Evolutionary conservation across 768 basidiomycete species (phyloP), one percentile per base, ranked within the genome.

Genomic region (Russula sp.): DNA sequence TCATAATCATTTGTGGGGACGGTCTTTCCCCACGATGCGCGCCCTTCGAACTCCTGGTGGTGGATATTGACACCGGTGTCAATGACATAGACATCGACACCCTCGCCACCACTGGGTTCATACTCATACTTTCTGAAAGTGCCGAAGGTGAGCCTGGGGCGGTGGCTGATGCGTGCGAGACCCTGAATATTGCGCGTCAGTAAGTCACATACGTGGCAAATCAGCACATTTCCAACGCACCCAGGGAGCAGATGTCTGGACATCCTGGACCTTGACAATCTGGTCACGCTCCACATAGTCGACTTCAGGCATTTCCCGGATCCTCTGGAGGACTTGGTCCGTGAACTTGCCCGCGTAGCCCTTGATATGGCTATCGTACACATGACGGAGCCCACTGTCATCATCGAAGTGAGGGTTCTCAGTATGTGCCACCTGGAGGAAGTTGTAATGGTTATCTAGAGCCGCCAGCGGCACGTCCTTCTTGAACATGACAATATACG

Each of bases 401-500:
- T 77, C 80, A 46, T 79, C 73, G 57, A 83, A 72, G 16, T 82
- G 78, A 56, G 83, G 78, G 49, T 83, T 78, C 50, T 75, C 71
- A 53, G 83, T 78, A 42, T 87, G 84, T n/a, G 75, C 76, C n/a
- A 72, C 74, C 70, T 87, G 76, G 55, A 97, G 75, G 74, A 89
- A 86, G 72, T 87, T 86, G 74, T 93, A 74, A 72, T 96, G 93
- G 73, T 86, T 88, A 69, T 83, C 75, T 72, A 87, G 77, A 43
- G 86, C 75, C 18, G 77, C 73, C 9, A 78, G 69, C 5, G 84
- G 77, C 13, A 87, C 65, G 59, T 83, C 85, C 61, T 85, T 79
- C 80, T 91, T 93, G 65, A 98, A 79, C 71, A 93, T 81, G 72
- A 98, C 83, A 65, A 98, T 93, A 77, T 98, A 98, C n/a, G 91